Base-by-base conservation (phyloP, 139 green algal species). In the Coelastrella sp. region DNA sequence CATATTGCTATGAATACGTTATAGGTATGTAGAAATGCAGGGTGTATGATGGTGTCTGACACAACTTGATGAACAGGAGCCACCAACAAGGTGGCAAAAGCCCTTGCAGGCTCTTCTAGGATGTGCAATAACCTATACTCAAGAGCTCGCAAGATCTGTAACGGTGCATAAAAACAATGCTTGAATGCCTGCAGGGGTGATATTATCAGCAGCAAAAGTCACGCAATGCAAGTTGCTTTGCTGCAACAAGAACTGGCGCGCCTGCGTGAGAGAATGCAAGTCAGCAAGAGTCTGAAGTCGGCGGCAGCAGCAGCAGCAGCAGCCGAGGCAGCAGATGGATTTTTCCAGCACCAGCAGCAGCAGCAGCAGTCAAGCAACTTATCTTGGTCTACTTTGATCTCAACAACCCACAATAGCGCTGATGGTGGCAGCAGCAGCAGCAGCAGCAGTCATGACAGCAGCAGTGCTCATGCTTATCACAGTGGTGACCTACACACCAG, bases 261-360 rank as follows among this genome's bases (percentile, higher is more conserved):
- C n/a, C 66, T 34, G 5, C 66, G 30, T 4, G 35, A 53, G 35
- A 51, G 13, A 17, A 43, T 48, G 32, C 64, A 75, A 35, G 35
- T 51, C 17, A 72, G 32, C 23, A 6, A 72, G 5, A 37, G 30
- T 38, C 37, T 37, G 37, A 75, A 37, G 5, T 25, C 67, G 35
- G 37, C 67, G 6, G 7, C 37, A 53, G 41, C 67, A 37, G 67
- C 67, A 76, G 67, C 67, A 53, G 34, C 66, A 75, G 67, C 67
- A 57, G 67, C 67, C 51, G 67, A 35, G 34, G 67, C 67, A 59
- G 68, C 68, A 77, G 38, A 17, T 51, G 9, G 25, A 30, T 17
- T 53, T 32, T 6, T 3, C 40, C 68, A 59, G 40, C 68, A 77
- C 40, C 62, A 69, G 62, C 27, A 69, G 30, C 30, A 41, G 2